Conservation (phyloP, 148 eudicot genomes). For the Vaccinium darrowii region DNA sequence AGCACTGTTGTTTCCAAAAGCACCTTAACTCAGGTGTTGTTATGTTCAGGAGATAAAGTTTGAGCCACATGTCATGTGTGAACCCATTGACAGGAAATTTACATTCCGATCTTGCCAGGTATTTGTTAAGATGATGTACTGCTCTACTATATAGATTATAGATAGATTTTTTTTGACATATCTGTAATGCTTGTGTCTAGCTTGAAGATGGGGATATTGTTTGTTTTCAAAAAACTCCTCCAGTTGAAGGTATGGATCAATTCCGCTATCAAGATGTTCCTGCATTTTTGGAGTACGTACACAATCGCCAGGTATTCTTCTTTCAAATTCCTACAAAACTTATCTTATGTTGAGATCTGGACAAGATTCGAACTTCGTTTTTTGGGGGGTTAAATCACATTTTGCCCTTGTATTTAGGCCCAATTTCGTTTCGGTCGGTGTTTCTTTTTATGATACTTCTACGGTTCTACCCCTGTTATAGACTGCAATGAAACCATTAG, state of each 20-base stretch:
- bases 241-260: constrained; percentile 25
- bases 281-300: constrained; percentile 42
- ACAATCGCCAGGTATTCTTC: constrained; percentile 38
- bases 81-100: constrained; percentile 38
- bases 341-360: neutral
- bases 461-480: neutral
- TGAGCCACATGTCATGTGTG: constrained; percentile 50
- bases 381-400: neutral
- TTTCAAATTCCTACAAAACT: neutral
- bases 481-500: neutral
- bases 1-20: neutral
- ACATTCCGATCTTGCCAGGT: constrained; percentile 47
- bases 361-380: neutral
- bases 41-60: constrained; percentile 44
- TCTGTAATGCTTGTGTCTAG: constrained; percentile 17
- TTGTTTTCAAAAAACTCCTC: constrained; percentile 38
- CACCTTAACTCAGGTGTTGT: neutral
- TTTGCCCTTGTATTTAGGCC: neutral
- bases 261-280: constrained; percentile 42
- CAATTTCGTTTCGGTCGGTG: neutral
- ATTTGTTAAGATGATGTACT: constrained; percentile 1
- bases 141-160: neutral
- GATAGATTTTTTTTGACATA: neutral
- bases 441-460: neutral
- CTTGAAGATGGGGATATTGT: constrained; percentile 49